Evolutionary conservation across 2,329 filamentous ascomycete species (phyloP).

Genomic region (Aspergillus versicolor): DNA sequence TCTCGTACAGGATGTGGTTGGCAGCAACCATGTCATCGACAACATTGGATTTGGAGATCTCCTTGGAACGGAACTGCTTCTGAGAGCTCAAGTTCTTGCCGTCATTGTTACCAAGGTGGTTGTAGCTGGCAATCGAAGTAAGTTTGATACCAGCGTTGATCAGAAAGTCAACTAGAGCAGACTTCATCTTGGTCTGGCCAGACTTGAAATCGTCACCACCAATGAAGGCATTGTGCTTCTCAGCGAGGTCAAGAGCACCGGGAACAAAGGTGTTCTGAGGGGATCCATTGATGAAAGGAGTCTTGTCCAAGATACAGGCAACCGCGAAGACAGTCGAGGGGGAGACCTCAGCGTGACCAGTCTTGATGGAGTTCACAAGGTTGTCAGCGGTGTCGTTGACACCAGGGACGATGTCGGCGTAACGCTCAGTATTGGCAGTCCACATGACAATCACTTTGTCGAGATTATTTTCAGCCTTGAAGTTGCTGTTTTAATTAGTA

Average conservation of each 20-base stretch:
- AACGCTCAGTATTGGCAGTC: constrained; percentile 99
- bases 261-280: constrained; percentile 99
- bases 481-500: constrained; percentile 58
- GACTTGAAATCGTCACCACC: constrained; percentile 99
- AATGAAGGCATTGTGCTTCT: constrained; percentile 84
- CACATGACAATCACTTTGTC: constrained; percentile 98
- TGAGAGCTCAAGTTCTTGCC: constrained; percentile 98
- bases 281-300: constrained; percentile 98
- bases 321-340: constrained; percentile 96
- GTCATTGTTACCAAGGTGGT: constrained; percentile 99
- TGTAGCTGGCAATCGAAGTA: constrained; percentile 97
- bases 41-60: constrained; percentile 99
- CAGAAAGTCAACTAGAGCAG: constrained; percentile 94
- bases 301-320: constrained; percentile 83
- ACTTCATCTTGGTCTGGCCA: constrained; percentile 99
- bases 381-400: constrained; percentile 98
- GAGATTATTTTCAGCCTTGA: constrained; percentile 79
- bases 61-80: constrained; percentile 98
- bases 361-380: constrained; percentile 80
- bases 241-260: constrained; percentile 83
- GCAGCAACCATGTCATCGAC: constrained; percentile 99
- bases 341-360: constrained; percentile 84
- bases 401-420: constrained; percentile 79
- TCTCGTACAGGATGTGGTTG: constrained; percentile 84
- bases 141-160: constrained; percentile 99